A percentile compares a stretch with the other conserved stretches of the same genome.
Evolutionary conservation across 2,329 filamentous ascomycete species (phyloP).

Genomic region (Aspergillus brasiliensis): DNA sequence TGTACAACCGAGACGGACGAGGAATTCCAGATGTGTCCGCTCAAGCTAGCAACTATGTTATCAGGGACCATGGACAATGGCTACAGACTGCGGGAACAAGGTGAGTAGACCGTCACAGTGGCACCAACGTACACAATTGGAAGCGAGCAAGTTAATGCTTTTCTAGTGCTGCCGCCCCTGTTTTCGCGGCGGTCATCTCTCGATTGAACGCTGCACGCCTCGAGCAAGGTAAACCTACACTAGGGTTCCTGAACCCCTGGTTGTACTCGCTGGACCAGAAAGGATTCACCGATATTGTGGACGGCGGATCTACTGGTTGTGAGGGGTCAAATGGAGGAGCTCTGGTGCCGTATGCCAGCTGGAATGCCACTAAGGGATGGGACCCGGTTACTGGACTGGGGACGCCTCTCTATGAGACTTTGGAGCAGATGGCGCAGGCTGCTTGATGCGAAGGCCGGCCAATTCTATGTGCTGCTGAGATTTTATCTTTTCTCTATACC

Average conservation of each 20-base stretch:
- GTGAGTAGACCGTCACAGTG: constrained; percentile 24
- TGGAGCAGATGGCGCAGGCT: constrained; percentile 16
- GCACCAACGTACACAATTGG: not conserved
- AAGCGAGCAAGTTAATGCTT: not conserved
- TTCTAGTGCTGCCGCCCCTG: constrained; percentile 60
- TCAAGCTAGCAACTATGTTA: constrained; percentile 50
- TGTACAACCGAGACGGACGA: constrained; percentile 57
- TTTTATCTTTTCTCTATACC: not conserved
- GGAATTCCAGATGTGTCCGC: constrained; percentile 65
- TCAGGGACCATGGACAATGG: constrained; percentile 42
- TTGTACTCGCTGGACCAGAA: constrained; percentile 52
- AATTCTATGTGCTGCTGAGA: not conserved
- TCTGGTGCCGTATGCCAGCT: constrained; percentile 49
- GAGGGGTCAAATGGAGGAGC: constrained; percentile 39
- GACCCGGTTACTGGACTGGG: constrained; percentile 52
- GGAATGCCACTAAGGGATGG: constrained; percentile 55
- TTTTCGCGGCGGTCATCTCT: constrained; percentile 64
- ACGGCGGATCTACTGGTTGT: constrained; percentile 52
- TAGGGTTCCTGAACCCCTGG: constrained; percentile 66
- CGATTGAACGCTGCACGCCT: constrained; percentile 67
- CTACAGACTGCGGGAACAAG: constrained; percentile 52
- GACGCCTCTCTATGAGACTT: constrained; percentile 21
- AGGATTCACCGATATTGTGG: constrained; percentile 53
- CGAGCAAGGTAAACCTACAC: constrained; percentile 52
- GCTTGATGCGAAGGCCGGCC: not conserved